Evolutionary conservation across 2,329 filamentous ascomycete genomes (phyloP).

Genomic region (Shiraia sp.): DNA sequence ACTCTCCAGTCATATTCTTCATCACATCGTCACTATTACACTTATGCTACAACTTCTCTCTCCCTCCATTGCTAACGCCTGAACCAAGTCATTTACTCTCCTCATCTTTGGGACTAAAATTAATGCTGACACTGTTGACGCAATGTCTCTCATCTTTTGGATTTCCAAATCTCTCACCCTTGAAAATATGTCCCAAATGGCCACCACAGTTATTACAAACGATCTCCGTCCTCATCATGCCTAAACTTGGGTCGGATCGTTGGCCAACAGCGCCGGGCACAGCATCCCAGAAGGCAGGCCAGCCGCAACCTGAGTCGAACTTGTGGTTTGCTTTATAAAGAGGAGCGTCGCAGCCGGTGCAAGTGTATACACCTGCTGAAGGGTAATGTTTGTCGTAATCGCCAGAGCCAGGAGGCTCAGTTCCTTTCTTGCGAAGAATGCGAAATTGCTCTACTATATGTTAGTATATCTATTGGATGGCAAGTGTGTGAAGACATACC

Average conservation of each 20-base stretch:
- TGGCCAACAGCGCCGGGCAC: constrained; percentile 87
- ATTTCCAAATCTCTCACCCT: constrained; percentile 80
- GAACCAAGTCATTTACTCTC: constrained; percentile 33
- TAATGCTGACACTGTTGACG: constrained; percentile 90
- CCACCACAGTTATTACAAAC: constrained; percentile 94
- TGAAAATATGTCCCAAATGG: constrained; percentile 88
- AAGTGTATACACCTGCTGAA: constrained; percentile 76
- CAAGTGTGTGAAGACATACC: constrained; percentile 51
- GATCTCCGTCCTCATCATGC: constrained; percentile 90
- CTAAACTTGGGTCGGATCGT: constrained; percentile 74
- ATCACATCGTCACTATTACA: constrained; percentile 14
- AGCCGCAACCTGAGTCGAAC: constrained; percentile 94
- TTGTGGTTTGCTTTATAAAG: constrained; percentile 94
- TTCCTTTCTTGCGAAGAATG: constrained; percentile 88
- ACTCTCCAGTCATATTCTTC: too few species aligned
- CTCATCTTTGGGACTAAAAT: constrained; percentile 76
- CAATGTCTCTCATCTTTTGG: constrained; percentile 97
- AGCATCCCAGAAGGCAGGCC: constrained; percentile 97
- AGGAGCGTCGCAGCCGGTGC: constrained; percentile 82
- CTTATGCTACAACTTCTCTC: constrained; percentile 8
- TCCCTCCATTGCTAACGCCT: not conserved
- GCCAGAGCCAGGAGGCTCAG: constrained; percentile 78
- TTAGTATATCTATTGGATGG: constrained; percentile 5
- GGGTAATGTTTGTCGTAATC: constrained; percentile 87
- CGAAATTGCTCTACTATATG: constrained; percentile 81